phyloP scores from a whole-genome alignment of 2,329 filamentous ascomycete species.

The Magnaporthiopsis poae region DNA sequence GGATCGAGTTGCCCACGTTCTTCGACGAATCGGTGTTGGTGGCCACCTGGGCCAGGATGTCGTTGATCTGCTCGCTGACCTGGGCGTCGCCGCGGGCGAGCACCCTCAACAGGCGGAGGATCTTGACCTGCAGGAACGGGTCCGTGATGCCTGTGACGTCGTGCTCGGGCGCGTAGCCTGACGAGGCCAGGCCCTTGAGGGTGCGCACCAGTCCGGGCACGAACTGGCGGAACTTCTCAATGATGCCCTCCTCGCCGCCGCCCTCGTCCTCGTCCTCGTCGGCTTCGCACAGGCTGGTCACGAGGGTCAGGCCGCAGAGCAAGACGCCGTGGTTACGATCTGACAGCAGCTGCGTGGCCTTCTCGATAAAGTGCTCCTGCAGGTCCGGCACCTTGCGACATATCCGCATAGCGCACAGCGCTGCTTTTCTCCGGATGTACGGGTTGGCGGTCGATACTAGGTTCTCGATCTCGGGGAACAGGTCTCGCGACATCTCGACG shows the following conservation, averaged over 20 bases:
- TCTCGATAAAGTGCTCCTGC: slow-evolving; percentile 93
- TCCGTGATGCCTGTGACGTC: slow-evolving; percentile 97
- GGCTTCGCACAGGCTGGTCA: slow-evolving; percentile 85
- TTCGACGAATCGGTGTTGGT: slow-evolving; percentile 97
- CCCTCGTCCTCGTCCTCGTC: slow-evolving; percentile 89
- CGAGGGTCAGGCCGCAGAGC: slow-evolving; percentile 81
- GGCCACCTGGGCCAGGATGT: slow-evolving; percentile 92
- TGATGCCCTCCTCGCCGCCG: slow-evolving; percentile 76
- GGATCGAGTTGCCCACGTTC: slow-evolving; percentile 95
- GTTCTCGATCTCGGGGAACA: slow-evolving; percentile 91
- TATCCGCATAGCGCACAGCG: slow-evolving; percentile 97
- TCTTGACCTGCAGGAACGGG: slow-evolving; percentile 94
- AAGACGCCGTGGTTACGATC: slow-evolving; percentile 95
- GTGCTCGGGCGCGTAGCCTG: slow-evolving; percentile 93
- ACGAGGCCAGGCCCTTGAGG: slow-evolving; percentile 83
- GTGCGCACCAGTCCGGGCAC: slow-evolving; percentile 81
- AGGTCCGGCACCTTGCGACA: slow-evolving; percentile 95
- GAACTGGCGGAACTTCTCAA: slow-evolving; percentile 82
- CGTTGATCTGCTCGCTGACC: slow-evolving; percentile 94
- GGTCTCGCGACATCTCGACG: slow-evolving; percentile 92
- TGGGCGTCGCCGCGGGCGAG: slow-evolving; percentile 76
- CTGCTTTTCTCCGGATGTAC: slow-evolving; percentile 95
- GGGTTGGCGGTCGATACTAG: slow-evolving; percentile 88
- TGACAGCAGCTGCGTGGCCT: slow-evolving; percentile 75
- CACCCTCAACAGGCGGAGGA: slow-evolving; percentile 75